Conservation (phyloP, 2,329 filamentous ascomycete species). For the Pestalotiopsis sp. region DNA sequence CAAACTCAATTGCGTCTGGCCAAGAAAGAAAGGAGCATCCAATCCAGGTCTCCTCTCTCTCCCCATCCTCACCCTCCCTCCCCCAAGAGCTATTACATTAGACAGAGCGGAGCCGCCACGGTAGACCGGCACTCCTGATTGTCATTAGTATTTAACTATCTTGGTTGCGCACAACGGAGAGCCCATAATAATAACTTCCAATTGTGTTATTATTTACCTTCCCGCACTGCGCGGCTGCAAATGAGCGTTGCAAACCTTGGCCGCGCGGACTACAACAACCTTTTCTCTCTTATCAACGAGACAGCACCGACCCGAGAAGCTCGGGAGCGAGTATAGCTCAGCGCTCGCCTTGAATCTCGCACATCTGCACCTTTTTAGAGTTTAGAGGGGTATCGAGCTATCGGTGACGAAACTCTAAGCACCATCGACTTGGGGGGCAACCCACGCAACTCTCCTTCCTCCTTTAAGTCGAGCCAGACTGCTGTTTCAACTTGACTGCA, state of each 20-base stretch:
- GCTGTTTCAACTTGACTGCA: not conserved
- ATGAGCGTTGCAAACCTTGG: not conserved
- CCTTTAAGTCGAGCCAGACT: not conserved
- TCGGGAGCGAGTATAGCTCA: slow-evolving; percentile 1
- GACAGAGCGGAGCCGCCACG: not conserved
- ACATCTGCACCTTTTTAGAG: slow-evolving; percentile 1
- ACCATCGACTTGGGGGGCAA: not conserved
- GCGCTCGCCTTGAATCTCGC: not conserved
- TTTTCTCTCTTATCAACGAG: not conserved
- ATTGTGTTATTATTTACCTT: not conserved
- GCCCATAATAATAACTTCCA: not conserved
- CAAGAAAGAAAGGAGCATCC: not conserved
- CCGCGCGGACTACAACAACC: not conserved
- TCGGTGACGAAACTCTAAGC: not conserved
- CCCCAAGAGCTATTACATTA: not conserved
- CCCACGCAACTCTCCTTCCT: not conserved
- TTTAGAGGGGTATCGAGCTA: slow-evolving; percentile 5
- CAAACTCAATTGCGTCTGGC: not conserved
- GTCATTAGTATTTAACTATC: not conserved
- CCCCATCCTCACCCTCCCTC: not conserved
- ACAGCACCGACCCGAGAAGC: not conserved
- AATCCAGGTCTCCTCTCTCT: not conserved
- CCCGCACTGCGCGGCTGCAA: not conserved
- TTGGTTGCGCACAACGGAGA: not conserved
- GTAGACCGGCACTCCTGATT: not conserved